These are phyloP conservation scores for Desmodesmus armatus DNA, from an alignment of 139 green algal species.

Conservation along the genomic window DNA sequence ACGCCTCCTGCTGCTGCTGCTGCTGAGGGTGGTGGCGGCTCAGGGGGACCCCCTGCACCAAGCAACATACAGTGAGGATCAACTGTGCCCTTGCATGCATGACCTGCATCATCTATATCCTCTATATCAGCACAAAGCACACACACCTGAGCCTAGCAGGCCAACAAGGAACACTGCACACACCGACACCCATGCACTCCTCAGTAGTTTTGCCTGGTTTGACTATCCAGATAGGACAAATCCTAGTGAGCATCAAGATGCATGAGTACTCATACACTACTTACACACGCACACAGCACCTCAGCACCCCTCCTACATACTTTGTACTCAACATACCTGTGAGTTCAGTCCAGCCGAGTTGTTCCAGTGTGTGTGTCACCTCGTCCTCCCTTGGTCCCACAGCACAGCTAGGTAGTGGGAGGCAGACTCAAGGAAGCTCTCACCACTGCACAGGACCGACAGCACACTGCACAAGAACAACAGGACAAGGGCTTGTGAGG, in stretches of 20 bases:
- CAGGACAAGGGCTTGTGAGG: no score
- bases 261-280: no score
- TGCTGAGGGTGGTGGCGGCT: neutral
- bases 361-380: no score
- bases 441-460: no score
- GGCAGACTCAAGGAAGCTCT: no score
- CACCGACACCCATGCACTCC: neutral
- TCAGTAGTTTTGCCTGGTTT: neutral
- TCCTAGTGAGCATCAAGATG: neutral
- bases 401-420: no score
- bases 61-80: no score
- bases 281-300: neutral
- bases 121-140: neutral
- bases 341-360: no score
- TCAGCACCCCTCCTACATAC: neutral
- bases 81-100: neutral
- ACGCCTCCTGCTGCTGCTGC: neutral
- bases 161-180: neutral
- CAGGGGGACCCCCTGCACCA: slow-evolving; percentile 1
- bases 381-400: no score
- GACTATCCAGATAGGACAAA: neutral
- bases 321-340: neutral
- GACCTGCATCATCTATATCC: neutral
- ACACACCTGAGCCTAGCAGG: neutral
- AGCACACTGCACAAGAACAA: no score